Percentiles rank a stretch among this genome's conserved stretches.
These are phyloP conservation scores for Backusella australiensis DNA, from an alignment of 192 early-diverging fungal species.

Conservation along the genomic window DNA sequence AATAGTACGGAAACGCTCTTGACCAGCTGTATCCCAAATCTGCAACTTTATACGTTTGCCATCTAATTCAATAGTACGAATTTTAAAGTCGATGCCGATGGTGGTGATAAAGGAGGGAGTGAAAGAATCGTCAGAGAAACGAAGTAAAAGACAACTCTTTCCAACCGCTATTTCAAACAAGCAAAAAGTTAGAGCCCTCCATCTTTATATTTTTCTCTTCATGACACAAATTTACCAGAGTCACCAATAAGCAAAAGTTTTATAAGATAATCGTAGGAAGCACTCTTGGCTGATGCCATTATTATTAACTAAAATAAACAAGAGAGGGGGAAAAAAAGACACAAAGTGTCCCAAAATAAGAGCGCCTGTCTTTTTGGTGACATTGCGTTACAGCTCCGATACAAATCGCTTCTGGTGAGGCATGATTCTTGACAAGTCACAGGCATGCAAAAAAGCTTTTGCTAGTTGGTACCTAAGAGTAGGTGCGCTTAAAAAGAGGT, in stretches of 20 bases:
- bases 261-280: slow-evolving; percentile 99
- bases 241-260: slow-evolving; percentile 98
- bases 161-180: slow-evolving; percentile 72
- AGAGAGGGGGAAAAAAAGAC: neutral
- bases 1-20: slow-evolving; percentile 99
- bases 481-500: too few species aligned
- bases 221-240: slow-evolving; percentile 63
- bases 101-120: slow-evolving; percentile 99
- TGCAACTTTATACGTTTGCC: slow-evolving; percentile 99
- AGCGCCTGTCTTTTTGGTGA: too few species aligned
- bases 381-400: too few species aligned
- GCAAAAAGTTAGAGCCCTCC: neutral
- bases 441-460: too few species aligned
- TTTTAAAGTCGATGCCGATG: slow-evolving; percentile 99
- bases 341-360: neutral
- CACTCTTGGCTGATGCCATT: slow-evolving; percentile 64
- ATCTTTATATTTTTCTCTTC: neutral
- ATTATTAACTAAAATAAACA: neutral
- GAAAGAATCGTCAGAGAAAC: slow-evolving; percentile 99
- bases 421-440: too few species aligned
- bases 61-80: slow-evolving; percentile 97
- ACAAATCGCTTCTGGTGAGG: too few species aligned
- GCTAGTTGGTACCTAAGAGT: too few species aligned
- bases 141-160: slow-evolving; percentile 93
- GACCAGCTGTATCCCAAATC: slow-evolving; percentile 99